Percentiles rank a stretch among this genome's conserved stretches.
These are phyloP conservation scores for Tagetes erecta DNA, from an alignment of 129 eudicot genomes.

Conservation along the genomic window DNA sequence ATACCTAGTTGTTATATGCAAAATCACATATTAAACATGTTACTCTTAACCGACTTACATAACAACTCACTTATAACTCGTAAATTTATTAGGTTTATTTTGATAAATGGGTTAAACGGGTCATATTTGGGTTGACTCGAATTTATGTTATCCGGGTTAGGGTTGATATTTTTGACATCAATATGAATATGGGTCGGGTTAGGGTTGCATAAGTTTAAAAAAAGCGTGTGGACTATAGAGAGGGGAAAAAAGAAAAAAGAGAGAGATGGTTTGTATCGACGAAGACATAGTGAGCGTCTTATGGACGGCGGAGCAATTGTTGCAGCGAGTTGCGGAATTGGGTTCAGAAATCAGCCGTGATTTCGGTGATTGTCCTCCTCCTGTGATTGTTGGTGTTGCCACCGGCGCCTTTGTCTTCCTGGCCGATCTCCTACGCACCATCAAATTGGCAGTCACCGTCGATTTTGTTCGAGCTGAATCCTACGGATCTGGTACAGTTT, in stretches of 20 bases:
- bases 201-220: too few relatives aligned
- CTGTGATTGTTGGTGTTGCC: conserved; percentile 79
- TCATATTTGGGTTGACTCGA: too few relatives aligned
- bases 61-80: too few relatives aligned
- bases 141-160: too few relatives aligned
- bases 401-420: conserved; percentile 89
- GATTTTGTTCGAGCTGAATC: conserved; percentile 78
- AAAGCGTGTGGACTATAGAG: too few relatives aligned
- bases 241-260: neutral
- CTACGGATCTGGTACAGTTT: conserved; percentile 63
- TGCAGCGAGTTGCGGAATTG: conserved; percentile 39
- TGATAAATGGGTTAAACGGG: too few relatives aligned
- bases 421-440: conserved; percentile 72
- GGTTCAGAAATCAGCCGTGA: conserved; percentile 45
- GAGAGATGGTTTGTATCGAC: conserved; percentile 36
- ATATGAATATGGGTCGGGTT: too few relatives aligned
- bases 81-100: too few relatives aligned
- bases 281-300: conserved; percentile 47
- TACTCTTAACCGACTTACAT: too few relatives aligned
- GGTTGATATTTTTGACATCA: too few relatives aligned
- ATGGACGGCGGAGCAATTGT: conserved; percentile 41
- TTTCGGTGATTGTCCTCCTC: conserved; percentile 27
- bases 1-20: too few relatives aligned
- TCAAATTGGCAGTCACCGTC: conserved; percentile 54
- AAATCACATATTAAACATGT: too few relatives aligned